Evolutionary conservation across 2,329 filamentous ascomycete genomes (phyloP).

Genomic region (Cryphonectria parasitica): DNA sequence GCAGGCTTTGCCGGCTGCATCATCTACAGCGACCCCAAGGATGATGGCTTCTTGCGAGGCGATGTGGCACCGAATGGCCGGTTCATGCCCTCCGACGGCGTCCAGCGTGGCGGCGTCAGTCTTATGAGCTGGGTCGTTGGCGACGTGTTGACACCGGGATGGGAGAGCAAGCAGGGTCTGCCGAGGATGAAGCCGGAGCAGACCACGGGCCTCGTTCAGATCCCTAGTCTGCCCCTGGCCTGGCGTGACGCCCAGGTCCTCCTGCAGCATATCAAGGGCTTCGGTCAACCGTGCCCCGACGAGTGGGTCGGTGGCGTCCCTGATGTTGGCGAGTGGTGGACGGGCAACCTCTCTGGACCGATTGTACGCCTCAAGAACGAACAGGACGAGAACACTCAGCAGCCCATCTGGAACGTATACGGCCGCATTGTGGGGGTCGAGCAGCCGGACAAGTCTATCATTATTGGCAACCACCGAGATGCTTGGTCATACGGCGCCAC

Average conservation of each 20-base stretch:
- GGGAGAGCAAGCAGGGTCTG: slow-evolving; percentile 68
- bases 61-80: slow-evolving; percentile 75
- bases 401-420: slow-evolving; percentile 91
- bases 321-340: slow-evolving; percentile 80
- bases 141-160: slow-evolving; percentile 90
- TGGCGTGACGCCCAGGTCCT: slow-evolving; percentile 87
- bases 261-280: slow-evolving; percentile 74
- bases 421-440: slow-evolving; percentile 85
- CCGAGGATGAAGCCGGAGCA: slow-evolving; percentile 71
- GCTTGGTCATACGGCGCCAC: slow-evolving; percentile 88
- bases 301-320: slow-evolving; percentile 80
- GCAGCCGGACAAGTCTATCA: slow-evolving; percentile 78
- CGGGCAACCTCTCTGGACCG: slow-evolving; percentile 75
- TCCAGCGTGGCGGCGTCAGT: slow-evolving; percentile 81
- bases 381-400: slow-evolving; percentile 80
- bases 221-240: slow-evolving; percentile 86
- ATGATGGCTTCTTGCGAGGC: slow-evolving; percentile 80
- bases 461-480: slow-evolving; percentile 93
- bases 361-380: slow-evolving; percentile 81
- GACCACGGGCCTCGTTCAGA: slow-evolving; percentile 73
- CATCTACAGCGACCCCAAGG: slow-evolving; percentile 87
- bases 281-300: slow-evolving; percentile 69
- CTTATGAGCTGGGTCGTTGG: slow-evolving; percentile 83
- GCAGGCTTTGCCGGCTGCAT: slow-evolving; percentile 86
- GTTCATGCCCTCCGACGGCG: slow-evolving; percentile 79